A percentile compares a stretch with the other conserved stretches of the same genome.
These are phyloP conservation scores for Rubroboletus pulcherrimus DNA, from an alignment of 768 basidiomycete genomes.

Conservation along the genomic window DNA sequence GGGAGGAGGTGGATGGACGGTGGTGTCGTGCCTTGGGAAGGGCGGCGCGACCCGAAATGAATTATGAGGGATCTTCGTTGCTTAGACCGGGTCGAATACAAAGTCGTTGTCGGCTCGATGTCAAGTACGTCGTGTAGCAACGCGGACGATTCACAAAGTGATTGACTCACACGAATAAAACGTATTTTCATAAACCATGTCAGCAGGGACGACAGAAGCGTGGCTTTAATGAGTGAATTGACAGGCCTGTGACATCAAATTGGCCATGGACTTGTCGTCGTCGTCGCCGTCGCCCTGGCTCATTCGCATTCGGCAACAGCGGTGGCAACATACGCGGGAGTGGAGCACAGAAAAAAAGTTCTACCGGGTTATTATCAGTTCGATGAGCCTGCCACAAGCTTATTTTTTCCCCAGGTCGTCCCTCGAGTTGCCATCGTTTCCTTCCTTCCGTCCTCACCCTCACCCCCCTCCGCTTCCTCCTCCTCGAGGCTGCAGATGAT, in stretches of 20 bases:
- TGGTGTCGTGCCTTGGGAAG: not conserved
- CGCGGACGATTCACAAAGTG: not conserved
- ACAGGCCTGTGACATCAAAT: slow-evolving; percentile 12
- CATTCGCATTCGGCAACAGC: not conserved
- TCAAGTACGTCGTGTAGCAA: not conserved
- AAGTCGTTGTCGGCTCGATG: not conserved
- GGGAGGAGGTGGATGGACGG: not conserved
- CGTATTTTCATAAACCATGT: not conserved
- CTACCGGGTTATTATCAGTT: not conserved
- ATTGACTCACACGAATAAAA: slow-evolving; percentile 3
- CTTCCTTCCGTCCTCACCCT: not conserved
- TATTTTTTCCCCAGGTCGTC: slow-evolving; percentile 4
- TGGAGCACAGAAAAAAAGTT: not conserved
- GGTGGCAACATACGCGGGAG: not conserved
- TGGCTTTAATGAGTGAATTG: slow-evolving; percentile 12
- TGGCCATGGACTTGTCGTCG: not conserved
- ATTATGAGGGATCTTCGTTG: not conserved
- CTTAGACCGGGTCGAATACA: not conserved
- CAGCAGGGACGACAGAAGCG: slow-evolving; percentile 3
- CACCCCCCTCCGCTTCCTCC: not conserved
- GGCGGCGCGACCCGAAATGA: not conserved
- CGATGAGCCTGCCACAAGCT: not conserved
- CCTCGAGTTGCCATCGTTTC: not conserved
- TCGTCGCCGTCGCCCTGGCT: slow-evolving; percentile 1
- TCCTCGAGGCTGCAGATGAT: slow-evolving; percentile 11